Conservation (phyloP, 768 basidiomycete genomes). For the Lanmaoa rubissima region DNA sequence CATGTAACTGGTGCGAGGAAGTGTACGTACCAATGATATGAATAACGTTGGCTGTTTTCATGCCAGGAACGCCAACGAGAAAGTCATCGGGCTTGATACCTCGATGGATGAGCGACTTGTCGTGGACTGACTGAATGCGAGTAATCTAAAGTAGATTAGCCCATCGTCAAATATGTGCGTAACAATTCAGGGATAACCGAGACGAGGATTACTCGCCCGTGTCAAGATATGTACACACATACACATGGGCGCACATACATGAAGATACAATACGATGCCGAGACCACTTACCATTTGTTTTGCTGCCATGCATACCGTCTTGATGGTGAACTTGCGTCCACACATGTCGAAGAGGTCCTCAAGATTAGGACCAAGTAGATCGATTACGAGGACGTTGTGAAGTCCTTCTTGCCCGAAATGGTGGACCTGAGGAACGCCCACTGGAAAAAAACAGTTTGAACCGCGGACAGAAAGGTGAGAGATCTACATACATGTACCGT, state of each 20-base stretch:
- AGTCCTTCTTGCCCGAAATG: slow-evolving; percentile 98
- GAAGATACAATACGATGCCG: background rate
- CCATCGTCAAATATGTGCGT: background rate
- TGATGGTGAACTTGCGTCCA: slow-evolving; percentile 94
- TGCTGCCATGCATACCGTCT: slow-evolving; percentile 98
- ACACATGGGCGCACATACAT: background rate
- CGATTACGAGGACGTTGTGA: slow-evolving; percentile 93
- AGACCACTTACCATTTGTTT: slow-evolving; percentile 86
- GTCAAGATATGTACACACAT: background rate
- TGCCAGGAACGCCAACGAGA: slow-evolving; percentile 89
- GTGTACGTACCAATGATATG: slow-evolving; percentile 75
- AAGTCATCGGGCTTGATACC: slow-evolving; percentile 99
- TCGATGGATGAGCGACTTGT: slow-evolving; percentile 97
- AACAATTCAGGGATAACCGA: slow-evolving; percentile 6
- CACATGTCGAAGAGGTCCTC: slow-evolving; percentile 99
- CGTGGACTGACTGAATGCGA: slow-evolving; percentile 95
- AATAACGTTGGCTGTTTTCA: slow-evolving; percentile 84
- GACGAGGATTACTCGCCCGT: background rate
- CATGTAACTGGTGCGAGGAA: background rate
- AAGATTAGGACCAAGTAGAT: slow-evolving; percentile 92
- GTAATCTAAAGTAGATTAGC: slow-evolving; percentile 62
- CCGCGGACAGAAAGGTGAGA: slow-evolving; percentile 10
- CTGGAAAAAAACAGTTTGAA: slow-evolving; percentile 41
- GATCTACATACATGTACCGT: slow-evolving; percentile 71
- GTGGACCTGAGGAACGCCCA: slow-evolving; percentile 96